Conservation (phyloP, 2,329 filamentous ascomycete genomes). For the Fusarium begoniae region DNA sequence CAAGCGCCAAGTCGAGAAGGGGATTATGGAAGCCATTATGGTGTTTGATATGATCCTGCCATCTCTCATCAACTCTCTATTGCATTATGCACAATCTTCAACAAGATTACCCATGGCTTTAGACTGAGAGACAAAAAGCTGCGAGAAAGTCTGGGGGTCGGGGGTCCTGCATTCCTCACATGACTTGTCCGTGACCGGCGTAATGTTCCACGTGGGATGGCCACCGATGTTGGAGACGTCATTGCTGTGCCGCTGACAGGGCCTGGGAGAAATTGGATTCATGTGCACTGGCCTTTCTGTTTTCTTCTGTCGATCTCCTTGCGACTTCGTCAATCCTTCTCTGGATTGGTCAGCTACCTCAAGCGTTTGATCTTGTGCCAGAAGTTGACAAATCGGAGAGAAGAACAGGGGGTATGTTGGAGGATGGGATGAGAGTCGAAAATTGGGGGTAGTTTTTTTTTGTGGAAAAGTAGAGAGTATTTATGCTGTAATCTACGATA, state of each 20-base stretch:
- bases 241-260: background rate
- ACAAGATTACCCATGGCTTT: fast-evolving
- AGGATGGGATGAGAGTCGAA: background rate
- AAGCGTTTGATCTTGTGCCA: background rate
- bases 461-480: background rate
- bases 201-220: background rate
- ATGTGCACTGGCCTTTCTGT: background rate
- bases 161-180: background rate
- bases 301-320: background rate
- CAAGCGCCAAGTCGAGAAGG: no score
- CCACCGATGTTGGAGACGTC: background rate
- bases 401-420: background rate
- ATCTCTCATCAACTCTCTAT: no score
- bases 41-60: background rate
- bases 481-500: background rate
- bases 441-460: background rate
- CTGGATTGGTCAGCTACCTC: background rate
- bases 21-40: no score
- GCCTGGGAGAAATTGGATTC: background rate
- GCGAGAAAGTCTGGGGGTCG: background rate
- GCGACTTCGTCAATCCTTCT: background rate
- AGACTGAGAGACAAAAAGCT: no score
- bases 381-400: background rate
- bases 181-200: background rate
- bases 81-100: no score